A percentile compares a stretch with the other conserved stretches of the same genome.
Evolutionary conservation across 805 yeast species (phyloP).

Genomic region (Teunomyces atbi): DNA sequence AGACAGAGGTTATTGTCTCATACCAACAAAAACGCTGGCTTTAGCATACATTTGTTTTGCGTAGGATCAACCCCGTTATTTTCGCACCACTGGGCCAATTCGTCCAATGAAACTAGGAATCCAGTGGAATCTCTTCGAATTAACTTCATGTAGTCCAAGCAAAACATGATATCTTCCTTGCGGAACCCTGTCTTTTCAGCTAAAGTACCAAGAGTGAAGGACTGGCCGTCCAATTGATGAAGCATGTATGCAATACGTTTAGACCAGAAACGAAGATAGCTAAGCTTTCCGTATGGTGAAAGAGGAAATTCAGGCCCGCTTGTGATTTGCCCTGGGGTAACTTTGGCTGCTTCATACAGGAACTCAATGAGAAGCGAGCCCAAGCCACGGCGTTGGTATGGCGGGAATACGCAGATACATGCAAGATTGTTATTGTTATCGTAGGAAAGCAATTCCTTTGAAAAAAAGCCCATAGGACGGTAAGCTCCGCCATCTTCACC

Average conservation of each 20-base stretch:
- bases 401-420: conserved; percentile 89
- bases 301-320: conserved; percentile 95
- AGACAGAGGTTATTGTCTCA: conserved; percentile 4
- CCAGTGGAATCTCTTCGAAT: conserved; percentile 12
- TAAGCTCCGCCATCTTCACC: conserved; percentile 36
- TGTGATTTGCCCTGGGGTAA: conserved; percentile 50
- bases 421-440: conserved; percentile 80
- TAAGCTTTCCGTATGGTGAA: conserved; percentile 72
- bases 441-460: conserved; percentile 78
- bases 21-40: conserved; percentile 27
- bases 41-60: conserved; percentile 27
- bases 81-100: conserved; percentile 29
- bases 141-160: conserved; percentile 55
- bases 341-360: conserved; percentile 68
- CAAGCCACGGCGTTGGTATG: conserved; percentile 74
- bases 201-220: conserved; percentile 48
- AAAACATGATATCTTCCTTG: conserved; percentile 55
- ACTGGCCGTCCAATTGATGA: conserved; percentile 3
- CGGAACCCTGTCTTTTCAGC: conserved; percentile 63
- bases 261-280: conserved; percentile 79
- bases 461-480: conserved; percentile 85
- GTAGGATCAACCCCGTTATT: conserved; percentile 21
- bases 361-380: conserved; percentile 83
- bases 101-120: conserved; percentile 19
- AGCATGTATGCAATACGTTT: conserved; percentile 30